Evolutionary conservation across 495 filamentous ascomycete genomes (phyloP).

Genomic region (Hyaloscypha bicolor): DNA sequence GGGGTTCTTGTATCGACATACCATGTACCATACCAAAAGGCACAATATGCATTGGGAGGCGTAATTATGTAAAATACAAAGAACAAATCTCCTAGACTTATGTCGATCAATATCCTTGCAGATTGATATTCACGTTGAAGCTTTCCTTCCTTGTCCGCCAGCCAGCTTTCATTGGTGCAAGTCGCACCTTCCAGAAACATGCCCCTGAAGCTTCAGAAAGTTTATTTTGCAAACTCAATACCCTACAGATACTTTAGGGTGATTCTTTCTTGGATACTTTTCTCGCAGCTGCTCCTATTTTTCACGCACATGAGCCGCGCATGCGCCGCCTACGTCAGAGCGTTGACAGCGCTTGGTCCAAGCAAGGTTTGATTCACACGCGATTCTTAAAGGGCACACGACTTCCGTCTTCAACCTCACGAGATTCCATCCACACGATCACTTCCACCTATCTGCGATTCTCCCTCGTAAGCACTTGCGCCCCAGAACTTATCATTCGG

Average conservation of each 20-base stretch:
- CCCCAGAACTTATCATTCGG: background rate
- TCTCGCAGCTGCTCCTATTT: background rate
- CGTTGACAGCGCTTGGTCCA: background rate
- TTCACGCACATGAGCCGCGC: background rate
- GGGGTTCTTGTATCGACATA: constrained; percentile 11
- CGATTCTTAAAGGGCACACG: constrained; percentile 16
- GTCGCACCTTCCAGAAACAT: background rate
- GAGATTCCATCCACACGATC: constrained; percentile 17
- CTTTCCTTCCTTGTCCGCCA: background rate
- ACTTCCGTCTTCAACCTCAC: constrained; percentile 17
- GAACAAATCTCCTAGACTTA: constrained; percentile 8
- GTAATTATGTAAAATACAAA: constrained; percentile 23
- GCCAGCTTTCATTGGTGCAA: background rate
- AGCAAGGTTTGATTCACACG: constrained; percentile 27
- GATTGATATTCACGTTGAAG: background rate
- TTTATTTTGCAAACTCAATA: too few relatives aligned
- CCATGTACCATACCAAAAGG: constrained; percentile 13
- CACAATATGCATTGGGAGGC: constrained; percentile 8
- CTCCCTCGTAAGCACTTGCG: background rate
- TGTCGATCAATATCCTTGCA: constrained; percentile 2
- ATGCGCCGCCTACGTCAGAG: constrained; percentile 20
- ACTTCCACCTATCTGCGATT: background rate
- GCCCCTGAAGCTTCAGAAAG: background rate
- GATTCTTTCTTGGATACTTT: background rate
- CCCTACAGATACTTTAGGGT: too few relatives aligned